A percentile compares a stretch with the other conserved stretches of the same genome.
Evolutionary conservation across 768 basidiomycete genomes (phyloP).

Genomic region (Sarcodon aspratus): DNA sequence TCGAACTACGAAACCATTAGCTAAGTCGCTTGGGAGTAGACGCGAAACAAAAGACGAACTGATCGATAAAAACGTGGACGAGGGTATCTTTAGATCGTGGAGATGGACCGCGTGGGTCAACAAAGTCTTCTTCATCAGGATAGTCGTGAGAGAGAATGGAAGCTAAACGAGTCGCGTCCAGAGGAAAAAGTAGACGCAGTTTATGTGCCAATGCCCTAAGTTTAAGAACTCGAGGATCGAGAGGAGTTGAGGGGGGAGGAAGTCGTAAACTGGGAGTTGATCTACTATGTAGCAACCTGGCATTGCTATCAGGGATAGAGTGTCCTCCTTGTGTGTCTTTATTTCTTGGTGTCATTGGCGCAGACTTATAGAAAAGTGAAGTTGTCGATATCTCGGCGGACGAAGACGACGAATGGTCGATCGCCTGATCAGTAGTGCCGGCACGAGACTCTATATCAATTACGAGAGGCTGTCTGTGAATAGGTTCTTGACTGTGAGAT

Average conservation of each 20-base stretch:
- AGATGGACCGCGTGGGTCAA: conserved; percentile 25
- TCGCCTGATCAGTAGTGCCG: neutral
- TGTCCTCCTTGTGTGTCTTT: conserved; percentile 4
- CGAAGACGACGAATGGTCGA: conserved; percentile 11
- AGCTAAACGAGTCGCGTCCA: conserved; percentile 25
- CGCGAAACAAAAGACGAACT: conserved; percentile 27
- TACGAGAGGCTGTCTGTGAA: neutral
- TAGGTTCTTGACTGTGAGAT: neutral
- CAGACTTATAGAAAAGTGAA: conserved; percentile 7
- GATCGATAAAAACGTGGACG: conserved; percentile 41
- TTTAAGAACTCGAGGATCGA: conserved; percentile 36
- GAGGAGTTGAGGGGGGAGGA: conserved; percentile 21
- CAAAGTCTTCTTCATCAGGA: conserved; percentile 15
- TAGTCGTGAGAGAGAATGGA: conserved; percentile 17
- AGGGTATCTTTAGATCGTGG: conserved; percentile 19
- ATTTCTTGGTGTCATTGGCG: conserved; percentile 7
- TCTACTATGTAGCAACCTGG: conserved; percentile 28
- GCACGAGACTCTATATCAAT: neutral
- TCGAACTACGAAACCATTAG: conserved; percentile 41
- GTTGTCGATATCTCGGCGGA: conserved; percentile 18
- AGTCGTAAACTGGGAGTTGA: conserved; percentile 36
- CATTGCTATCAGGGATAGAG: conserved; percentile 6
- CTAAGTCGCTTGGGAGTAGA: conserved; percentile 1
- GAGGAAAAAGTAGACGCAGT: conserved; percentile 43
- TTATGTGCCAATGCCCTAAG: conserved; percentile 45